Evolutionary conservation across 139 green algal genomes (phyloP).

Genomic region (Micromonas commoda): DNA sequence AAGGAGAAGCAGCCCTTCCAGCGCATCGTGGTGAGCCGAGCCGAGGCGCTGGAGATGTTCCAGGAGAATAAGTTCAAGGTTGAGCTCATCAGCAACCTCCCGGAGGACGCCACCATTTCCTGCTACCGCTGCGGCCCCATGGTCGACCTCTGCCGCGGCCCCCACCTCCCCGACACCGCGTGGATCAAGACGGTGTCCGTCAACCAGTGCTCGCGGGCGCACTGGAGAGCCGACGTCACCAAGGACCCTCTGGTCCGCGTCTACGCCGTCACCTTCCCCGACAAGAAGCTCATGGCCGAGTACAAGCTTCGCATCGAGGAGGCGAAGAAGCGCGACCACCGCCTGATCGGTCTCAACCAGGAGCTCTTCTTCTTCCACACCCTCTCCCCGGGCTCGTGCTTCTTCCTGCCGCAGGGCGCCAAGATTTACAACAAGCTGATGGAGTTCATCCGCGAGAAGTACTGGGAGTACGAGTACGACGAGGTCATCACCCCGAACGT

Average conservation of each 20-base stretch:
- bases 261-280: slow-evolving; percentile 94
- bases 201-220: slow-evolving; percentile 64
- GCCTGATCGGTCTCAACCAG: slow-evolving; percentile 70
- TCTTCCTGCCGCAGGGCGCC: slow-evolving; percentile 87
- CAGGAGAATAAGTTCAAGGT: slow-evolving; percentile 98
- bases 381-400: slow-evolving; percentile 70
- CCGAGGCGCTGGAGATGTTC: slow-evolving; percentile 94
- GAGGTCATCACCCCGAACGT: slow-evolving; percentile 97
- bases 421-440: slow-evolving; percentile 91
- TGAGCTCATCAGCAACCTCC: slow-evolving; percentile 87
- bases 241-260: slow-evolving; percentile 78
- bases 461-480: slow-evolving; percentile 95
- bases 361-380: slow-evolving; percentile 96
- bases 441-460: slow-evolving; percentile 78
- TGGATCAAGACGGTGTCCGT: slow-evolving; percentile 73
- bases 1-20: slow-evolving; percentile 90
- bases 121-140: slow-evolving; percentile 85
- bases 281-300: slow-evolving; percentile 87
- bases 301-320: slow-evolving; percentile 90
- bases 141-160: slow-evolving; percentile 92
- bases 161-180: slow-evolving; percentile 87
- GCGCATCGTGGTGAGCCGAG: slow-evolving; percentile 76
- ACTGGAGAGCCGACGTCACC: slow-evolving; percentile 81
- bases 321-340: slow-evolving; percentile 97
- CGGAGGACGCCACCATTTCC: slow-evolving; percentile 76